Conservation (phyloP, 2,329 filamentous ascomycete genomes). For the Colletotrichum paranaense region DNA sequence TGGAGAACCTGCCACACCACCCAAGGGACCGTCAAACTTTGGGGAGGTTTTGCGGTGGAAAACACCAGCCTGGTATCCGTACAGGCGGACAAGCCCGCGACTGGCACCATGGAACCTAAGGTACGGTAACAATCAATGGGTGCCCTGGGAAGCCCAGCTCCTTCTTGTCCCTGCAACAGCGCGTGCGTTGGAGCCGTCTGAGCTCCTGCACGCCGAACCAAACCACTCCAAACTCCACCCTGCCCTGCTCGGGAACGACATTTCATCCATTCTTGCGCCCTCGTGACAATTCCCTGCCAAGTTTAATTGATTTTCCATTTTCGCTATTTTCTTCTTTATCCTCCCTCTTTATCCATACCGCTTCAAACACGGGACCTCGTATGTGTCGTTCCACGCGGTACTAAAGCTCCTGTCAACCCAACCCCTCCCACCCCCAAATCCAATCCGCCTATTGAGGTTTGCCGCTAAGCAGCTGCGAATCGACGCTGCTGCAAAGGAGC, state of each 20-base stretch:
- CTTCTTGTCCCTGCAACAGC: neutral
- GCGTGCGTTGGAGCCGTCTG: constrained; percentile 7
- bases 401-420: neutral
- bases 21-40: neutral
- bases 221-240: constrained; percentile 27
- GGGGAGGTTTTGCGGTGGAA: neutral
- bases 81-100: neutral
- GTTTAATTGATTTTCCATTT: constrained; percentile 1
- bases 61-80: neutral
- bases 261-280: constrained; percentile 32
- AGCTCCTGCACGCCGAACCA: constrained; percentile 22
- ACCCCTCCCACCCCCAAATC: neutral
- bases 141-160: neutral
- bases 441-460: neutral
- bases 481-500: constrained; percentile 28
- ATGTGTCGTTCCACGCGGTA: neutral
- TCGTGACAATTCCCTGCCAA: constrained; percentile 29
- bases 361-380: neutral
- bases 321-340: constrained; percentile 7
- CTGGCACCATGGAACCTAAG: too few relatives aligned
- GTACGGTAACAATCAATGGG: neutral
- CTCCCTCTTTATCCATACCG: neutral
- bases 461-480: constrained; percentile 22
- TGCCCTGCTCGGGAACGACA: constrained; percentile 27
- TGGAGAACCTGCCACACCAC: neutral